These are phyloP conservation scores for Mycena floridula DNA, from an alignment of 768 basidiomycete species.

Conservation along the genomic window DNA sequence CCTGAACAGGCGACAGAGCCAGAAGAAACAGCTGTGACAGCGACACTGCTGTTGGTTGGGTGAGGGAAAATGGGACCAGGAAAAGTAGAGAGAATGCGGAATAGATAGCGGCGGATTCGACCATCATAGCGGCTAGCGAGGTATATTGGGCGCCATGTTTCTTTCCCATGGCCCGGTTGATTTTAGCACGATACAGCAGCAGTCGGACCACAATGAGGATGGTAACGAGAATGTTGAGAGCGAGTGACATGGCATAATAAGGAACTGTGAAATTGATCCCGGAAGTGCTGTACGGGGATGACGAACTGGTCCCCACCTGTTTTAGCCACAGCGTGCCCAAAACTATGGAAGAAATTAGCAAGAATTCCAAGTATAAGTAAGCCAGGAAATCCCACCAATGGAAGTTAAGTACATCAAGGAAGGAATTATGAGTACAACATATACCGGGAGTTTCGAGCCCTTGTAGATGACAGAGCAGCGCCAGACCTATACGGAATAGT, in stretches of 20 bases:
- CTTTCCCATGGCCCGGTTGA: conserved; percentile 15
- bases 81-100: conserved; percentile 24
- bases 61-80: conserved; percentile 25
- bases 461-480: too few species aligned
- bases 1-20: conserved; percentile 14
- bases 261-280: conserved; percentile 25
- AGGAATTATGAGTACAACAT: too few species aligned
- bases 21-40: conserved; percentile 23
- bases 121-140: conserved; percentile 25
- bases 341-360: not conserved
- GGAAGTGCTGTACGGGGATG: conserved; percentile 8
- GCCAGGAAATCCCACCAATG: not conserved
- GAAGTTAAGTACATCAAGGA: too few species aligned
- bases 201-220: conserved; percentile 29
- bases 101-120: conserved; percentile 33
- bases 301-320: conserved; percentile 2
- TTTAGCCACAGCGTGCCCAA: conserved; percentile 8
- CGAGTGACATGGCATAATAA: conserved; percentile 29
- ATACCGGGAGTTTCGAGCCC: too few species aligned
- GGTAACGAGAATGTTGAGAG: conserved; percentile 32
- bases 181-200: conserved; percentile 17
- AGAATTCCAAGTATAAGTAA: not conserved
- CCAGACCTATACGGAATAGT: conserved; percentile 2
- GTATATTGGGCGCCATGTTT: conserved; percentile 23
- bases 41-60: conserved; percentile 19